Conservation (phyloP, 306 rosid species). For the Gastrolobium bilobum region DNA sequence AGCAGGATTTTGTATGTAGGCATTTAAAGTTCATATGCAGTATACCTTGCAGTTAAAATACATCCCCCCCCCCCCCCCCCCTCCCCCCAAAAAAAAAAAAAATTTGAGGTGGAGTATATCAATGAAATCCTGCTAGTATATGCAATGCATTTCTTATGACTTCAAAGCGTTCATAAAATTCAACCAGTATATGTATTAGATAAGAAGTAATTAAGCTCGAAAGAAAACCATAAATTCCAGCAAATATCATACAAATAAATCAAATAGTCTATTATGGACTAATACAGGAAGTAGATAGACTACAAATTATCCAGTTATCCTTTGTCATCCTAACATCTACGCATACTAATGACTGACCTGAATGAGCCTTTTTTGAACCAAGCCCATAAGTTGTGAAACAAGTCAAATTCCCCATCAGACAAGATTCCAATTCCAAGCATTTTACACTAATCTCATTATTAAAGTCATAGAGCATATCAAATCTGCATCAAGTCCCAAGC, state of each 20-base stretch:
- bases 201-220: not conserved
- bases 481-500: not conserved
- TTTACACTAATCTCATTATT: conserved; percentile 9
- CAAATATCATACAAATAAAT: conserved; percentile 27
- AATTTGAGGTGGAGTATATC: conserved; percentile 29
- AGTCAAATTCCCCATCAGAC: not conserved
- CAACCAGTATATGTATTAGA: conserved; percentile 6
- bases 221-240: conserved; percentile 12
- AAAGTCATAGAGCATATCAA: conserved; percentile 1
- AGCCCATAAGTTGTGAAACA: conserved; percentile 24
- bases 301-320: conserved; percentile 2
- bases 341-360: not conserved
- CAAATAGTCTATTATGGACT: conserved; percentile 7
- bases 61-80: conserved; percentile 15
- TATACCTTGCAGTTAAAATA: conserved; percentile 9
- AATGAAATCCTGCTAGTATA: conserved; percentile 32
- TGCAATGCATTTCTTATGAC: conserved; percentile 16
- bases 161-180: conserved; percentile 22
- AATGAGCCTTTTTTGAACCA: not conserved
- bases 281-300: conserved; percentile 26
- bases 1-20: not conserved
- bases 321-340: not conserved
- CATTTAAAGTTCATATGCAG: conserved; percentile 15
- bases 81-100: no score
- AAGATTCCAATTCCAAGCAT: conserved; percentile 8